phyloP scores from a whole-genome alignment of 2,329 filamentous ascomycete species.

The Aureobasidium melanogenum region DNA sequence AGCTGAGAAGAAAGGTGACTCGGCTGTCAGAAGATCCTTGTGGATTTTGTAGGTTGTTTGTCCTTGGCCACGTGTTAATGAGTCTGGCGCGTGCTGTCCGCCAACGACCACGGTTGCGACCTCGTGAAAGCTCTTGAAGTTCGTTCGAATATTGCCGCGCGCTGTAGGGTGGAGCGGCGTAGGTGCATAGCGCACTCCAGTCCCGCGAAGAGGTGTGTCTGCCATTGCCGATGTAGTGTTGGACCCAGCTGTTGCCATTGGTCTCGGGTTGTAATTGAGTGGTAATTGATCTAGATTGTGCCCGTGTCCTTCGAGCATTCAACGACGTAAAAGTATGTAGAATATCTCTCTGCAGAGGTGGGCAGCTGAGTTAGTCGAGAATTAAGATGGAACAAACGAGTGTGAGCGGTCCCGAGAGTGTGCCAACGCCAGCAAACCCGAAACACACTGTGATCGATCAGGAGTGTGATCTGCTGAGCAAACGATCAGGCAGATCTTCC shows the following conservation, averaged over 20 bases:
- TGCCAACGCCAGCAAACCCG: not conserved
- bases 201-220: constrained; percentile 6
- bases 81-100: constrained; percentile 15
- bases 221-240: not conserved
- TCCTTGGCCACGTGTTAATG: constrained; percentile 17
- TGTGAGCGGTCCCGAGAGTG: not conserved
- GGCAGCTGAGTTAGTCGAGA: not conserved
- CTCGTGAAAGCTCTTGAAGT: constrained; percentile 31
- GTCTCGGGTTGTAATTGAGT: not conserved
- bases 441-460: not conserved
- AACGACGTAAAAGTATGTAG: not conserved
- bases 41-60: constrained; percentile 37
- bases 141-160: constrained; percentile 24
- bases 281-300: not conserved
- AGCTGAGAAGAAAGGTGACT: constrained; percentile 44
- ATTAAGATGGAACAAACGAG: constrained; percentile 3
- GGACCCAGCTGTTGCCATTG: constrained; percentile 2
- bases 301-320: not conserved
- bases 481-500: not conserved
- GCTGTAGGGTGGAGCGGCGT: constrained; percentile 12
- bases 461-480: constrained; percentile 1
- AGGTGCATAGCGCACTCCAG: constrained; percentile 7
- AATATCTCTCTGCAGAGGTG: not conserved
- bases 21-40: constrained; percentile 37
- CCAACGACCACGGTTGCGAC: constrained; percentile 34